Evolutionary conservation across 257 asterid genomes (phyloP).

Genomic region (Misopates orontium): DNA sequence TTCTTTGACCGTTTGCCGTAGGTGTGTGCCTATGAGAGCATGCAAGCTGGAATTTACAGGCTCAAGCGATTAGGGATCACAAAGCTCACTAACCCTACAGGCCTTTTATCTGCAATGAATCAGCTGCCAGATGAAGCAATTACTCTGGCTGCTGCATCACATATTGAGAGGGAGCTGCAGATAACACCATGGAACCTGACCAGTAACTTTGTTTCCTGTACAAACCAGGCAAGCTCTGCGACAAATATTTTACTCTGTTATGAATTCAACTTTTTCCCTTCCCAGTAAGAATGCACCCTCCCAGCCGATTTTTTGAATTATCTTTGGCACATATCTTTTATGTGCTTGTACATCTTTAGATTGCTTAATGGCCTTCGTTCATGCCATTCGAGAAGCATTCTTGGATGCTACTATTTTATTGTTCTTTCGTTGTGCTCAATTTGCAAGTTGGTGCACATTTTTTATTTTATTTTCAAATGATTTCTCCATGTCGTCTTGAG

Average conservation of each 20-base stretch:
- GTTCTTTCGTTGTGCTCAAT: background rate
- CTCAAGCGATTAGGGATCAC: conserved; percentile 91
- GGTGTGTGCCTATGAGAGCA: conserved; percentile 99
- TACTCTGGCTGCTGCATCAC: conserved; percentile 98
- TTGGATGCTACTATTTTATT: background rate
- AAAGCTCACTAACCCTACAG: conserved; percentile 69
- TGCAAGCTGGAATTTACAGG: conserved; percentile 95
- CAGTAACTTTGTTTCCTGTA: conserved; percentile 89
- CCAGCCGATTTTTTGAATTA: background rate
- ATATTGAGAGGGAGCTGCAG: conserved; percentile 97
- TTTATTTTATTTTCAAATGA: no score
- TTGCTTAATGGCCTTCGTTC: conserved; percentile 2
- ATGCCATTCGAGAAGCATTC: background rate
- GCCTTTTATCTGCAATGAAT: conserved; percentile 96
- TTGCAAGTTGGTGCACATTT: no score
- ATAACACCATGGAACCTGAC: conserved; percentile 99
- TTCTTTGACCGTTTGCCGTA: conserved; percentile 33
- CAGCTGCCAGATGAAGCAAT: conserved; percentile 99
- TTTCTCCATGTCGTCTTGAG: no score
- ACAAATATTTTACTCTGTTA: conserved; percentile 12
- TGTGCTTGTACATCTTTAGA: background rate
- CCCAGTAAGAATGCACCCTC: background rate
- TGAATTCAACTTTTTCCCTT: background rate
- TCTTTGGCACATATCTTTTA: background rate
- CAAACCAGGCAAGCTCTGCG: conserved; percentile 67